Conservation (phyloP, 768 basidiomycete genomes). For the Austroboletus festivus region DNA sequence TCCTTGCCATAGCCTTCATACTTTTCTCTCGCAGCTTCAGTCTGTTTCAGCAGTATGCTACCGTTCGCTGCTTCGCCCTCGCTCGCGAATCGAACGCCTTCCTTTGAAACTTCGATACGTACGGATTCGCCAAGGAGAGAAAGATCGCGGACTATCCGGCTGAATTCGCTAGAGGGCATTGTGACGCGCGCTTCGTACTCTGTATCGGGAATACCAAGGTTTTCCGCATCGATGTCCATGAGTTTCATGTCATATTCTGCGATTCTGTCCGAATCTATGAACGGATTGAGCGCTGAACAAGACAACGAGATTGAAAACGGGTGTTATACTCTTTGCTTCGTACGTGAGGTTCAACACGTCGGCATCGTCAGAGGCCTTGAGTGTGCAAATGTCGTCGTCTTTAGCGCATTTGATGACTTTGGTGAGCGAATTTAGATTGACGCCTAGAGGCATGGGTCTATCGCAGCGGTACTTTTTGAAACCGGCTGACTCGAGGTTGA, state of each 20-base stretch:
- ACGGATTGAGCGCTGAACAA: neutral
- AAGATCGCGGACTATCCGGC: slow-evolving; percentile 90
- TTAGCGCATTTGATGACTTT: slow-evolving; percentile 98
- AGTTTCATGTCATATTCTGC: slow-evolving; percentile 99
- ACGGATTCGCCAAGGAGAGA: slow-evolving; percentile 89
- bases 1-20: slow-evolving; percentile 43
- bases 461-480: slow-evolving; percentile 93
- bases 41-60: slow-evolving; percentile 76
- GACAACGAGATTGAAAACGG: neutral
- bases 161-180: slow-evolving; percentile 83
- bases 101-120: slow-evolving; percentile 92
- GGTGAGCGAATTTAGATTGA: slow-evolving; percentile 82
- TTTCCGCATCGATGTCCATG: slow-evolving; percentile 98
- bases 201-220: slow-evolving; percentile 93
- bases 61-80: slow-evolving; percentile 96
- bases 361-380: slow-evolving; percentile 89
- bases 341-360: slow-evolving; percentile 87
- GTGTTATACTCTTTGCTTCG: slow-evolving; percentile 76
- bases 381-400: slow-evolving; percentile 87
- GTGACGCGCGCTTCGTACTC: slow-evolving; percentile 93
- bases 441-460: slow-evolving; percentile 87
- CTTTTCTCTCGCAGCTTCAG: slow-evolving; percentile 47
- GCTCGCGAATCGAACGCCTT: slow-evolving; percentile 87
- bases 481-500: slow-evolving; percentile 72
- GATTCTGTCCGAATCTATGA: slow-evolving; percentile 81